phyloP scores from a whole-genome alignment of 1,284 basidiomycete genomes.

The Leccinum cinnamomeum region DNA sequence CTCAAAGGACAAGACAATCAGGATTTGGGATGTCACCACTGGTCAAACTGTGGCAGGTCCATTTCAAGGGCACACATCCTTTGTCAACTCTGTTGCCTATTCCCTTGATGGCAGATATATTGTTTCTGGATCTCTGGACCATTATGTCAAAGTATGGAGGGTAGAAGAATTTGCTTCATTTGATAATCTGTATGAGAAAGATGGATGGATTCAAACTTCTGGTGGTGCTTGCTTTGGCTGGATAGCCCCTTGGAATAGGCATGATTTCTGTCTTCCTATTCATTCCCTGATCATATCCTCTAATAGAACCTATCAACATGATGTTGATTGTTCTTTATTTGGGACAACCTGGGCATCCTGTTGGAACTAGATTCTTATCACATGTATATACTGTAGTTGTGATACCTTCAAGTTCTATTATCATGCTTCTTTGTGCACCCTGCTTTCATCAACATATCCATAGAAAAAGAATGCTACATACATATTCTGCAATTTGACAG shows the following conservation, averaged over 20 bases:
- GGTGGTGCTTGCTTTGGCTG: neutral
- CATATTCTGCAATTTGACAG: too few species aligned
- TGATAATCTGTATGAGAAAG: neutral
- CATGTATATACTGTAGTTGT: neutral
- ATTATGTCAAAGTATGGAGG: neutral
- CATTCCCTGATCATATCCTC: neutral
- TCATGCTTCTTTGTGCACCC: too few species aligned
- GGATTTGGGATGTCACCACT: neutral
- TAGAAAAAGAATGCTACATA: too few species aligned
- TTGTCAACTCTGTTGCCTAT: neutral
- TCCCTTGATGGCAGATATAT: neutral
- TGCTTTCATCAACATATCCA: too few species aligned
- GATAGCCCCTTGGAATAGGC: neutral
- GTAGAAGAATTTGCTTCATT: neutral
- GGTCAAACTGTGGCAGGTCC: neutral
- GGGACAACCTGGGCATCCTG: neutral
- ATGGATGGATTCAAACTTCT: neutral
- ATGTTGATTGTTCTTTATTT: neutral
- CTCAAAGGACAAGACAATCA: neutral
- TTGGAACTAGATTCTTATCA: neutral
- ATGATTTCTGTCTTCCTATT: neutral
- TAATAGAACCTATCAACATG: neutral
- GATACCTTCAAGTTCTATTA: neutral
- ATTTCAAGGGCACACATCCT: neutral
- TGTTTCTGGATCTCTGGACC: slow-evolving; percentile 1